phyloP scores from a whole-genome alignment of 2,329 filamentous ascomycete species.

The Ceratocystis colombiana region DNA sequence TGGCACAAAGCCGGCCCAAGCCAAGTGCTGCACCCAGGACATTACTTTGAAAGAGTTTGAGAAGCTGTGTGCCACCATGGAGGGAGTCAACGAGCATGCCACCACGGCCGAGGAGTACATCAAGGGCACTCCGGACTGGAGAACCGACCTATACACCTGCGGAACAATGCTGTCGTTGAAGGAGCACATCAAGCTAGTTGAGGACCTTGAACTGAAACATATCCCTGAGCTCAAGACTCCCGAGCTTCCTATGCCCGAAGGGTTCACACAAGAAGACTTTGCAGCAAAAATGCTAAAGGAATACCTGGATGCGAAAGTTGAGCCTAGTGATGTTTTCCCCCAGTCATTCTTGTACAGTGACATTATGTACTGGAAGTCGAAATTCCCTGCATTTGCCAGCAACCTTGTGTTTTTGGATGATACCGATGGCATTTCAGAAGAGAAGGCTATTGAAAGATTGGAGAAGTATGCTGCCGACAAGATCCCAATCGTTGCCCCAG shows the following conservation, averaged over 20 bases:
- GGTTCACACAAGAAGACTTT: constrained; percentile 56
- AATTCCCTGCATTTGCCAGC: constrained; percentile 48
- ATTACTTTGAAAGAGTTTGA: constrained; percentile 59
- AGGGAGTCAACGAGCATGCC: constrained; percentile 49
- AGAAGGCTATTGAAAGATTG: constrained; percentile 47
- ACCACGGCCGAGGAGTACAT: constrained; percentile 49
- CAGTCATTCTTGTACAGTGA: constrained; percentile 58
- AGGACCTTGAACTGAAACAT: constrained; percentile 51
- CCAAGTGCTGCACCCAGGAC: constrained; percentile 62
- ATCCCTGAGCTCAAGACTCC: constrained; percentile 59
- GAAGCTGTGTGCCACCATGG: constrained; percentile 60
- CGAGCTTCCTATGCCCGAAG: constrained; percentile 55
- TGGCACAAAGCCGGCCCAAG: constrained; percentile 43
- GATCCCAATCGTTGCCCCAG: constrained; percentile 51
- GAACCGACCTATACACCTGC: constrained; percentile 58
- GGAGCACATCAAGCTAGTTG: constrained; percentile 51
- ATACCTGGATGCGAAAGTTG: constrained; percentile 45
- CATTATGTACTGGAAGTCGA: constrained; percentile 55
- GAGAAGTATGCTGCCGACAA: constrained; percentile 46
- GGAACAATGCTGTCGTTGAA: constrained; percentile 51
- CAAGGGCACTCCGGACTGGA: constrained; percentile 48
- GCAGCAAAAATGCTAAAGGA: constrained; percentile 55
- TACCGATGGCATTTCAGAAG: constrained; percentile 45
- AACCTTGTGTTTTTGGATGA: constrained; percentile 58
- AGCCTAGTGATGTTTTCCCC: constrained; percentile 45